Evolutionary conservation across 192 early-diverging fungal genomes (phyloP), one percentile per base, ranked within the genome.

Genomic region (Lunasporangiospora selenospora): DNA sequence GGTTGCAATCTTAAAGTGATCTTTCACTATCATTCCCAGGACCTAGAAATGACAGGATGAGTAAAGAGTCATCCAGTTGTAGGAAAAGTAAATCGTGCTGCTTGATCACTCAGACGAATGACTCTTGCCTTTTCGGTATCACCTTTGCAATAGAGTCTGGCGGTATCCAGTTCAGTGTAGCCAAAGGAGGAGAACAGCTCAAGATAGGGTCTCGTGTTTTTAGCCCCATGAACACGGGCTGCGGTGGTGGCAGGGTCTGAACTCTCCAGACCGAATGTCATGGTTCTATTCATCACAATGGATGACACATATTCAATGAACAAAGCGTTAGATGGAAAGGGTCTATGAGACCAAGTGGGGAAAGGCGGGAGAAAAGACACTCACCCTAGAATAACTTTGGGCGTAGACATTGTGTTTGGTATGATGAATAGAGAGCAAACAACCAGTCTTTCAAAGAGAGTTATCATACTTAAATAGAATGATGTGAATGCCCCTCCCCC

Each of bases 1-100:
- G 23, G 85, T 88, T 11, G 81, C 80, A 21, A 82, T 56, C n/a
- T 64, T 78, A 51, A 80, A 85, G 19, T 33, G 49, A n/a, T 51
- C 38, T 31, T 26, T 23, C 3, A 69, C 52, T 11, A 61, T 23
- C 24, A 65, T 57, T 5, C 58, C 64, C 8, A 46, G 31, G 12
- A 78, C 54, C 7, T 59, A 32, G 36, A 69, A 19, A 41, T n/a
- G 13, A 13, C 13, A 41, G 40, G 40, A 41, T 41, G 40, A 41
- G 40, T 15, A 41, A 13, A 15, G 13, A n/a, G 13, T 41, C n/a
- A 41, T 13, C 40, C n/a, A n/a, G n/a, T n/a, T n/a, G n/a, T n/a
- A n/a, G n/a, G n/a, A n/a, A n/a, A n/a, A n/a, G n/a, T n/a, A n/a
- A n/a, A n/a, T n/a, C n/a, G n/a, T 13, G 40, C 40, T 15, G 40